Evolutionary conservation across 148 eudicot species (phyloP).

Genomic region (Pharnaceum exiguum): DNA sequence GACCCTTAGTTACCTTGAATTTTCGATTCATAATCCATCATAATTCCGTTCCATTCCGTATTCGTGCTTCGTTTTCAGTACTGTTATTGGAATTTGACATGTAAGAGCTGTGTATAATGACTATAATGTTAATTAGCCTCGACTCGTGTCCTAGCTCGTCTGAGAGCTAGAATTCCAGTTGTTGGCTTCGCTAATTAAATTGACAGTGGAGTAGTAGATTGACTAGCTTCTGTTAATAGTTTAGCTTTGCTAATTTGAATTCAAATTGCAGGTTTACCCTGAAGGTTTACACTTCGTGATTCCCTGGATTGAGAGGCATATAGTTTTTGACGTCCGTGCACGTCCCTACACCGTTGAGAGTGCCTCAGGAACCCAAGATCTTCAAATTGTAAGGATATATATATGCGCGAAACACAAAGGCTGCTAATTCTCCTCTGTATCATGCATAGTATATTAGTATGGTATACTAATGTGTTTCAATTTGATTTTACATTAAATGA

Average conservation of each 20-base stretch:
- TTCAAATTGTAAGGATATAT: conserved; percentile 63
- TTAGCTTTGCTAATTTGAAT: background rate
- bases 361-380: conserved; percentile 80
- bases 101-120: too few species aligned
- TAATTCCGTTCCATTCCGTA: too few species aligned
- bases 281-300: conserved; percentile 77
- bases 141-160: too few species aligned
- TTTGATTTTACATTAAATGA: conserved; percentile 1
- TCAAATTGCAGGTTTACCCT: conserved; percentile 54
- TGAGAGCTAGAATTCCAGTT: too few species aligned
- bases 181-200: too few species aligned
- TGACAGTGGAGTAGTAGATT: background rate
- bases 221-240: background rate
- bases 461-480: background rate
- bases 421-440: background rate
- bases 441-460: background rate
- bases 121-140: too few species aligned
- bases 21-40: too few species aligned
- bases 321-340: conserved; percentile 78
- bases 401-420: too few species aligned
- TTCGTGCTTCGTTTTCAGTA: too few species aligned
- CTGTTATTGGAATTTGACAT: too few species aligned
- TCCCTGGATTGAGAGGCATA: conserved; percentile 80
- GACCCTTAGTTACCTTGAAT: too few species aligned
- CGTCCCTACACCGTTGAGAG: conserved; percentile 76